Evolutionary conservation across 1,284 basidiomycete genomes (phyloP), one percentile per base, ranked within the genome.

Genomic region (Peniophora sp.): DNA sequence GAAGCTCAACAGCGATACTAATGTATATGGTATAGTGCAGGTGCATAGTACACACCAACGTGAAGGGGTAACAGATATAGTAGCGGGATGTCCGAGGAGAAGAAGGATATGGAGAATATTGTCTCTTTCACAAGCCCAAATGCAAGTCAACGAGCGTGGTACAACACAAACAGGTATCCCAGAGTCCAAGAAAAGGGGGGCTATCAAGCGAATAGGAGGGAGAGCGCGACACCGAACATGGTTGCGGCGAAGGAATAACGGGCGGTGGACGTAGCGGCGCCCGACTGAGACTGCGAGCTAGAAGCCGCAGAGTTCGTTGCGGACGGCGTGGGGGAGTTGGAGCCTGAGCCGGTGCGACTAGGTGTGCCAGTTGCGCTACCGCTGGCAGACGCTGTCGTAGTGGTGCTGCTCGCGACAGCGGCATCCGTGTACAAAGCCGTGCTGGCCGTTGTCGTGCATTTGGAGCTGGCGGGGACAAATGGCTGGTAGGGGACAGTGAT

Each of bases 401-500:
- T 54, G 43, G 64, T 60, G 62, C 66, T 62, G 62, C 66, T 62
- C 8, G 69, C 55, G 18, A 66, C 60, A 15, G 67, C 58, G 49
- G 70, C 56, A 12, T 58, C 56, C 5, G 64, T 58, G 66, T 68
- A 89, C 24, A 89, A 68, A 18, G 70, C 73, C 1, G 75, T 58
- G n/a, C 79, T 82, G 22, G 69, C 59, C 64, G 73, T 81, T 1
- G 77, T 74, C 22, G 71, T 68, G 62, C 88, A 91, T 66, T 79
- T 79, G 46, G 78, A 81, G 24, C 76, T 78, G 1, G 79, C 65
- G 8, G 88, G 85, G 27, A 82, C 64, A 5, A 62, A 64, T 8
- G 85, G 69, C 0, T 70, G 71, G 68, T 85, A 90, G 0, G 86
- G 85, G 35, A 85, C 69, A 8, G 72, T 71, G 42, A 65, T 65